Evolutionary conservation across 176 grass and related monocot species (phyloP), one percentile per base, ranked within the genome.

Genomic region (Musa troglodytarum): DNA sequence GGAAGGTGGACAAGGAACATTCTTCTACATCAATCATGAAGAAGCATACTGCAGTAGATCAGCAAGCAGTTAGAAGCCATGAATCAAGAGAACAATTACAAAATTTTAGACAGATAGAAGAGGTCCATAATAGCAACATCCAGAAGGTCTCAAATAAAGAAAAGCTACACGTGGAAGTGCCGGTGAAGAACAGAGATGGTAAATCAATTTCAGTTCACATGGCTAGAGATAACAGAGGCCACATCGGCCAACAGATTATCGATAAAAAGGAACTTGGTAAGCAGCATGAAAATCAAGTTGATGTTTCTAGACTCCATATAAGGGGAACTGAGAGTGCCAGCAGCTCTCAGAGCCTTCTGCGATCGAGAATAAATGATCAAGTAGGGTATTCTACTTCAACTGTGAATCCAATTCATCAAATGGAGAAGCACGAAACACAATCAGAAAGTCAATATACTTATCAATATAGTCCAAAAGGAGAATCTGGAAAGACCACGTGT

Each of bases 171-270:
- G 64, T 49, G 19, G 51, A 69, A 56, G 15, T 20, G 16, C 43
- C 26, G 23, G 51, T 57, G 8, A 78, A 57, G 53, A 53, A 79
- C 14, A 79, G 24, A 67, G 65, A 79, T 26, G 66, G 58, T 71
- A 55, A 53, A 58, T 15, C 84, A 58, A 92, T 77, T 83, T 81
- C 80, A 74, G 78, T 77, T 87, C 80, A 87, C 54, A 62, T 88
- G 78, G 80, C 65, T 77, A 84, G 81, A 78, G 92, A 92, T 64
- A 90, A 87, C 11, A 85, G 52, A 79, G 92, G 69, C 59, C 77
- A 80, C 62, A 57, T 85, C 81, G 90, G 87, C 63, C 77, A 97
- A 65, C 79, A 77, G 78, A 78, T 85, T 22, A 62, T 87, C 81
- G 78, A 85, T 81, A 80, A 82, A 72, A 78, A 75, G 23, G 88